These are phyloP conservation scores for Achlya hypogyna DNA, from an alignment of 352 stramenopile genomes.

Conservation along the genomic window DNA sequence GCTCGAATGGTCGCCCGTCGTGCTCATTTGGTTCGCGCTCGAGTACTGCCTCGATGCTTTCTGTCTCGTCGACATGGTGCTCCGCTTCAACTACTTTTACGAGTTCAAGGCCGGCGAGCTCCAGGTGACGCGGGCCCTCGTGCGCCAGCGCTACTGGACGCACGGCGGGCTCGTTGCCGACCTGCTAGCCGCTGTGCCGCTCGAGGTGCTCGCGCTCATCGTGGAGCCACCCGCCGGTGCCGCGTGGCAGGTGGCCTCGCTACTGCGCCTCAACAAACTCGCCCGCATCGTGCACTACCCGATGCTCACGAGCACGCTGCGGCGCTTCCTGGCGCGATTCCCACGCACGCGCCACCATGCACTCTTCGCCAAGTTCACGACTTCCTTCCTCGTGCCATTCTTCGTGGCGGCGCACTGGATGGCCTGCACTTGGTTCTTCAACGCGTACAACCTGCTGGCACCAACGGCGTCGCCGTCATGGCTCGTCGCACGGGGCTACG, in stretches of 20 bases:
- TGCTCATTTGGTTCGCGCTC: neutral
- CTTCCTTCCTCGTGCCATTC: slow-evolving; percentile 23
- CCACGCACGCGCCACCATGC: neutral
- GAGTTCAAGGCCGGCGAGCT: slow-evolving; percentile 3
- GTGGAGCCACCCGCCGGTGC: neutral
- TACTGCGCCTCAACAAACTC: slow-evolving; percentile 1
- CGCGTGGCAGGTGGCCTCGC: neutral
- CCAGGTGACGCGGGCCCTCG: neutral
- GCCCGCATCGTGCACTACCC: neutral
- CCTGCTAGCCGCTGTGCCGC: neutral
- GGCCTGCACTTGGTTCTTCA: slow-evolving; percentile 48
- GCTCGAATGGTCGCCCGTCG: neutral
- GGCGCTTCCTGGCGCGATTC: neutral
- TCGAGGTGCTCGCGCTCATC: neutral
- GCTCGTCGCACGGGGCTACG: slow-evolving; percentile 1
- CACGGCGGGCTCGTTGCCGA: neutral
- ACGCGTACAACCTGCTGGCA: slow-evolving; percentile 21
- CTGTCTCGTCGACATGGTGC: neutral
- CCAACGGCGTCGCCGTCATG: neutral
- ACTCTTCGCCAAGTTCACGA: neutral
- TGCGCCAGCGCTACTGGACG: neutral
- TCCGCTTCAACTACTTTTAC: slow-evolving; percentile 7
- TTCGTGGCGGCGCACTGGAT: slow-evolving; percentile 60
- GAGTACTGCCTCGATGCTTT: slow-evolving; percentile 5
- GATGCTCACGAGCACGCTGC: neutral